A percentile compares a stretch with the other conserved stretches of the same genome.
Conservation (phyloP, 2,329 filamentous ascomycete species). For the Aphanoascus verrucosus region DNA sequence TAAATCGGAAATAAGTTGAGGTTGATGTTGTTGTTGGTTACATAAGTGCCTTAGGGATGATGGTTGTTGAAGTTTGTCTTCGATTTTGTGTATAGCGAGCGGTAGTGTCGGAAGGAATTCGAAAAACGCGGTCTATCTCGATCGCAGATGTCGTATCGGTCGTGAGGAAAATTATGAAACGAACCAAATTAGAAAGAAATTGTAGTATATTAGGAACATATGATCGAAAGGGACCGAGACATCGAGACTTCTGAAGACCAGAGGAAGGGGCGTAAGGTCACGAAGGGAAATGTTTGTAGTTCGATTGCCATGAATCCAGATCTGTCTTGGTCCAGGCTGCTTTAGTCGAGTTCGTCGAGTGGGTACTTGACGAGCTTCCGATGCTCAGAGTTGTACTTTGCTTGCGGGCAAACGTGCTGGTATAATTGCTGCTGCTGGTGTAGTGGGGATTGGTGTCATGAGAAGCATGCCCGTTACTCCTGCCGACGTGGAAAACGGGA, state of each 20-base stretch:
- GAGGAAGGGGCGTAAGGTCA: constrained; percentile 6
- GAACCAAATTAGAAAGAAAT: constrained; percentile 1
- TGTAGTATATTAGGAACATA: not conserved
- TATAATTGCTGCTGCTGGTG: constrained; percentile 14
- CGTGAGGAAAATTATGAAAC: constrained; percentile 8
- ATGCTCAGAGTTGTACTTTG: constrained; percentile 26
- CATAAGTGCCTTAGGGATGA: not conserved
- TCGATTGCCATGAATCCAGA: constrained; percentile 6
- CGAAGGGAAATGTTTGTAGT: constrained; percentile 6
- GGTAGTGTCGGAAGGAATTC: not conserved
- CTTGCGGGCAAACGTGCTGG: constrained; percentile 26
- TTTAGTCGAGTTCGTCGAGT: constrained; percentile 5
- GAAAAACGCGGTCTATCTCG: not conserved
- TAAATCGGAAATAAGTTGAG: no score
- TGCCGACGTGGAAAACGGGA: constrained; percentile 54
- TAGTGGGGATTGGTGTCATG: constrained; percentile 40
- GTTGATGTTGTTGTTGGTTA: not conserved
- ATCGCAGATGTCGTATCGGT: constrained; percentile 13
- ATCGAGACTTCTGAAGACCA: not conserved
- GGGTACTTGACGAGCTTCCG: constrained; percentile 8
- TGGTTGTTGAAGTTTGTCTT: not conserved
- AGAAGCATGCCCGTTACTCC: constrained; percentile 41
- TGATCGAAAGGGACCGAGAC: not conserved
- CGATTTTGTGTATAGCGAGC: not conserved
- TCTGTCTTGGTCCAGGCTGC: constrained; percentile 1